phyloP scores from a whole-genome alignment of 106 monocot species.

The Cymbidium sinense region DNA sequence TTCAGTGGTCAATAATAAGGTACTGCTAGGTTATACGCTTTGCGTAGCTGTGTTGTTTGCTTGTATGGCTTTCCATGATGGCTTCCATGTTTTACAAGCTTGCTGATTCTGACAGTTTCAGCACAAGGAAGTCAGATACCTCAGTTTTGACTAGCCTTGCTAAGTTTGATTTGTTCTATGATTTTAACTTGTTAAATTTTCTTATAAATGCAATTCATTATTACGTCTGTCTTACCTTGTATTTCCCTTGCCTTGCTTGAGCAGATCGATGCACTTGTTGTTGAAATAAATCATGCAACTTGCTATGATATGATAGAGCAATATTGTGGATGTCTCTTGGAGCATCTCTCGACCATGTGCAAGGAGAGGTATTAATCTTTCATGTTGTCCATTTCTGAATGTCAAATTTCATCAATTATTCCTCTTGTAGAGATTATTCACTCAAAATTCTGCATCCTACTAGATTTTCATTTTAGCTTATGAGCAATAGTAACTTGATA shows the following conservation, averaged over 20 bases:
- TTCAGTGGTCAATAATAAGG: too few species aligned
- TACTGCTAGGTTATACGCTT: too few species aligned
- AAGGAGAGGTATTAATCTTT: conserved; percentile 52
- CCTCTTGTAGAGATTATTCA: background rate
- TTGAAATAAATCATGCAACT: conserved; percentile 49
- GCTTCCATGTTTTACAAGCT: too few species aligned
- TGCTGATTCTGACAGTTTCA: too few species aligned
- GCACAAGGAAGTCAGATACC: too few species aligned
- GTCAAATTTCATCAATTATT: background rate
- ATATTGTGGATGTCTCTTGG: conserved; percentile 37
- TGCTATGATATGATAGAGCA: conserved; percentile 79
- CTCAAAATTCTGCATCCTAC: background rate
- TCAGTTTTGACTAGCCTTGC: too few species aligned
- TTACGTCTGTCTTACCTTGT: background rate
- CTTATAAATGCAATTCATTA: background rate
- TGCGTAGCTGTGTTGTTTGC: too few species aligned
- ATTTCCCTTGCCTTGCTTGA: conserved; percentile 4
- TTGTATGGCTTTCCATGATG: too few species aligned
- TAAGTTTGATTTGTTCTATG: too few species aligned
- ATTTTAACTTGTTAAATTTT: too few species aligned
- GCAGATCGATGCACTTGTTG: conserved; percentile 66
- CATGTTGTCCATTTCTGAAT: background rate
- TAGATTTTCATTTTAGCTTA: too few species aligned
- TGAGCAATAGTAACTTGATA: background rate
- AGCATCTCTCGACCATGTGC: conserved; percentile 37